These are phyloP conservation scores for Globisporangium nagaii DNA, from an alignment of 352 stramenopile genomes.

Conservation along the genomic window DNA sequence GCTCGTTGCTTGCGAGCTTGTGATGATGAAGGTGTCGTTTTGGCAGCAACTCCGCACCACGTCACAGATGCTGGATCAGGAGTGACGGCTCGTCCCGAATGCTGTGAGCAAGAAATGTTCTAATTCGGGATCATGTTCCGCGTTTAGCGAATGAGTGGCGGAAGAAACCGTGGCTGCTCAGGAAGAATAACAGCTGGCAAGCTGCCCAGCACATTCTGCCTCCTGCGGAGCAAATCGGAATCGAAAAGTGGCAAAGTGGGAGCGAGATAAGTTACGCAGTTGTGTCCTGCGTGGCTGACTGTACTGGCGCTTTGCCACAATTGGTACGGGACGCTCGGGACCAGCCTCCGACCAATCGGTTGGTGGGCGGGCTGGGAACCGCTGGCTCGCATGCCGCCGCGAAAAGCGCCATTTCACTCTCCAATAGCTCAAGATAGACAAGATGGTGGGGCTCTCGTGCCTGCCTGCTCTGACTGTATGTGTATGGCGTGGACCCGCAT, in stretches of 20 bases:
- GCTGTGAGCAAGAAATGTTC: no score
- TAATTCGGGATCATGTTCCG: neutral
- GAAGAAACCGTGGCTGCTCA: neutral
- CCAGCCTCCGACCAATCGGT: neutral
- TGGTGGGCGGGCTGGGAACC: conserved; percentile 2
- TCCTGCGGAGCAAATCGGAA: neutral
- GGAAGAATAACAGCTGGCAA: neutral
- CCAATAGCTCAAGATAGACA: conserved; percentile 18
- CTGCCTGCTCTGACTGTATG: neutral
- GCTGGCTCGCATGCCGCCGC: neutral
- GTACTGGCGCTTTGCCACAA: neutral
- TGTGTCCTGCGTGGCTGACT: neutral
- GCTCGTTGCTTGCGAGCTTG: no score
- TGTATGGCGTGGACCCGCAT: no score
- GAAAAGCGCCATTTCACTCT: conserved; percentile 10
- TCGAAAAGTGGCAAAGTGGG: neutral
- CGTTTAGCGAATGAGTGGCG: neutral
- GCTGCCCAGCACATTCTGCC: neutral
- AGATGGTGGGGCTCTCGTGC: conserved; percentile 9
- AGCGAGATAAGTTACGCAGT: neutral
- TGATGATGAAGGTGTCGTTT: neutral
- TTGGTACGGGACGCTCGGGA: conserved; percentile 4
- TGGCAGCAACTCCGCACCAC: neutral
- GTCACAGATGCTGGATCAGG: conserved; percentile 1
- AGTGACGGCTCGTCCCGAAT: neutral